Base-by-base conservation (phyloP, 1,139 yeast species). In the Hansenula sp. region DNA sequence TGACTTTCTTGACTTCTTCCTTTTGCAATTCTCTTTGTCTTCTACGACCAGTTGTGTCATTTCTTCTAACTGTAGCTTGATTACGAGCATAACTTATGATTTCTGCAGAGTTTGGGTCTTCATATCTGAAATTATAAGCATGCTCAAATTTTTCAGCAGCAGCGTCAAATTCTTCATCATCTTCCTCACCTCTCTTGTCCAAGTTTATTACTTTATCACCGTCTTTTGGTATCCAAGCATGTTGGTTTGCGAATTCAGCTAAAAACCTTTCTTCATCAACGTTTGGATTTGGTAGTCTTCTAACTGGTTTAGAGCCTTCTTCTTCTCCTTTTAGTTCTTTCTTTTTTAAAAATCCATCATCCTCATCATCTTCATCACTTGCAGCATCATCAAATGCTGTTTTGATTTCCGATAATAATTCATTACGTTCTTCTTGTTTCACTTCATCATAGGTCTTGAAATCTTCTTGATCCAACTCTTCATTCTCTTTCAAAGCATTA, bases 61-160 rank as follows among this genome's bases (percentile, higher is more conserved):
- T 79, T 61, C 99, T 77, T 68, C 99, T 82, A 58, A 90, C 73
- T 0, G 98, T 89, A 25, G 95, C 96, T 62, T 90, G 96, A 51
- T 77, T 86, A 76, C 99, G 89, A 5, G 99, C 98, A 69, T 93
- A 94, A n/a, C 96, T 84, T 29, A 90, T 84, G 63, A 94, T 88
- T 59, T 93, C 97, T 0, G 93, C 88, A 10, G 96, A 77, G 53
- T 81, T 81, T 13, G 96, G 89, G 57, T 93, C 98, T 65, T 94
- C 99, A 61, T 79, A 93, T 62, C 99, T 78, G 73, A 91, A 91
- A 59, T 94, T 94, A 68, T 91, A 93, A 0, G 96, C 97, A 48
- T 80, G 79, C 65, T 94, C 99, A 58, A 89, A 90, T 55, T 80
- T 72, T 54, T 94, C 99, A 3, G 85, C 97, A 1, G 95, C 94